Base-by-base conservation (phyloP, 129 eudicot species). In the Artemisia tridentata region DNA sequence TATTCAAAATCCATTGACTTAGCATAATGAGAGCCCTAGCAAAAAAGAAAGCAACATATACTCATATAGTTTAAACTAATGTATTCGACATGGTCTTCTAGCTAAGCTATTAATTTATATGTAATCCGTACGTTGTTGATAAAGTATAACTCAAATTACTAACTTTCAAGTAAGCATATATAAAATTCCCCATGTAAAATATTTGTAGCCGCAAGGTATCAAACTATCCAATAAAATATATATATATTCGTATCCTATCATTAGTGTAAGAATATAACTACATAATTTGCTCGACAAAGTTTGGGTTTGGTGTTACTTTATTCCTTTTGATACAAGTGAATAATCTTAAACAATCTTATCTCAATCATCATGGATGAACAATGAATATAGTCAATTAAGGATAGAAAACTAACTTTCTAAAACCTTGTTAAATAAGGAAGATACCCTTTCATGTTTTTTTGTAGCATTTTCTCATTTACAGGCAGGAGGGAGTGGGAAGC, bases 361-460 rank as follows among this genome's bases (percentile, higher is more conserved):
- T 18, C 61, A 55, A 18, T 55, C 61, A 48, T 25, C 6, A 23
- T 15, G 56, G 23, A 48, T 20, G 58, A 67, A 67, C 5, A 47
- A 66, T 10, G 13, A 45, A 66, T 66, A 48, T 65, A 57, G 56
- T 56, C 76, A 59, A 72, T 0, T 72, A 46, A 46, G 15, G 59
- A 49, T 21, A 50, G 16, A 38, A 8, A 46, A 57, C 38, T 46
- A 12, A 41, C 50, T 60, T 48, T 4, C 19, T 49, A 59, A 47
- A 21, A 13, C 51, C 25, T 56, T 71, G 69, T 72, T 61, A 72
- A 49, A 72, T 23, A 72, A 25, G 20, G 46, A 68, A 68, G 69
- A 61, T 72, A 49, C 51, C 77, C 41, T n/a, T 72, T 73, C 51
- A 50, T 49, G 61, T 19, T 11, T 16, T 31, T 27, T 27, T 27